Conservation (phyloP, 768 basidiomycete species). For the Rossbeevera mucosa region DNA sequence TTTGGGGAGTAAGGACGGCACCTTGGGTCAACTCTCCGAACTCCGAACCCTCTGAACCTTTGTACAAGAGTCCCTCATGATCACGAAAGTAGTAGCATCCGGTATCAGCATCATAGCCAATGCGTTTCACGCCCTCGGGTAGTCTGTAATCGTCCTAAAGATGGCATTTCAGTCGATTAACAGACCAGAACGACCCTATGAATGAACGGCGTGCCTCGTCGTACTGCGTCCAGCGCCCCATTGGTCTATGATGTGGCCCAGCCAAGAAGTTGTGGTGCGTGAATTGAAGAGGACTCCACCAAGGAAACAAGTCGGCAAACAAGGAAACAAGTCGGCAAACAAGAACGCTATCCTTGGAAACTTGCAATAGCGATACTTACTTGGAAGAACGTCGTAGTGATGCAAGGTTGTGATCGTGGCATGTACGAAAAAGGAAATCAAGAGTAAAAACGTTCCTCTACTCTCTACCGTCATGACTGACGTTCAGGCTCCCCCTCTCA, state of each 20-base stretch:
- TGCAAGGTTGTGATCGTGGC: neutral
- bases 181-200: neutral
- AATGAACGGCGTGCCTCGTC: slow-evolving; percentile 23
- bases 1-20: slow-evolving; percentile 17
- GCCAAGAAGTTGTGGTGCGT: slow-evolving; percentile 13
- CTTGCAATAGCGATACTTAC: neutral
- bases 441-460: neutral
- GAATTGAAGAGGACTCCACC: neutral
- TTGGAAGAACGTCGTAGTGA: too few relatives aligned
- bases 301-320: slow-evolving; percentile 10
- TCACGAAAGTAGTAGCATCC: slow-evolving; percentile 63
- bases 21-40: slow-evolving; percentile 50
- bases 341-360: neutral
- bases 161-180: neutral
- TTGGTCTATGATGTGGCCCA: slow-evolving; percentile 18
- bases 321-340: slow-evolving; percentile 9
- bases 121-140: slow-evolving; percentile 52
- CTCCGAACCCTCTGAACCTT: slow-evolving; percentile 56
- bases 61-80: slow-evolving; percentile 48
- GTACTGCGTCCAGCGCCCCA: slow-evolving; percentile 39
- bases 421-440: slow-evolving; percentile 17
- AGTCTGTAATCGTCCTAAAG: slow-evolving; percentile 49
- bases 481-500: slow-evolving; percentile 30
- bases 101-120: slow-evolving; percentile 74
- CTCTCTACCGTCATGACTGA: slow-evolving; percentile 33